Evolutionary conservation across 2,329 filamentous ascomycete species (phyloP).

Genomic region (Venturia effusa): DNA sequence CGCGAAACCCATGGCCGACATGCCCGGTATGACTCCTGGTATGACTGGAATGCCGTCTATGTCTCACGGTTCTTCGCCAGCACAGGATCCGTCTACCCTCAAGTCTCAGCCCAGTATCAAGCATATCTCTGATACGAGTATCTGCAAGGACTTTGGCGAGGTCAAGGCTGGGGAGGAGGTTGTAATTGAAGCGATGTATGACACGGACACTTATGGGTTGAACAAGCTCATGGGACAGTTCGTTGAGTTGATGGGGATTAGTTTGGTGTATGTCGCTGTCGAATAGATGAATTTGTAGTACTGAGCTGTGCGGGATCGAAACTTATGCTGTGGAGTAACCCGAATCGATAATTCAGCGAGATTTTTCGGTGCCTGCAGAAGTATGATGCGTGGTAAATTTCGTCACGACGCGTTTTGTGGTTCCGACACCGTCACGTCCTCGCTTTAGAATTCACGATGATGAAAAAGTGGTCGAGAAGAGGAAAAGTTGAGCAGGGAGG

Average conservation of each 20-base stretch:
- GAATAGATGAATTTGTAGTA: neutral
- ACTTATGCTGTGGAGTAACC: too few species aligned
- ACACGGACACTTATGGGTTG: neutral
- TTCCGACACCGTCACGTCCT: too few species aligned
- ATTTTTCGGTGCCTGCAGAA: too few species aligned
- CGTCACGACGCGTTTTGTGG: too few species aligned
- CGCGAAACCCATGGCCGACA: neutral
- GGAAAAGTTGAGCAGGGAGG: too few species aligned
- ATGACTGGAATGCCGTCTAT: neutral
- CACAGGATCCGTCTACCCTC: neutral
- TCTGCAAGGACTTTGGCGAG: neutral
- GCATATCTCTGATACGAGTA: conserved; percentile 3
- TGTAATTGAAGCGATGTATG: neutral
- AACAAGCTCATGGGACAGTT: conserved; percentile 5
- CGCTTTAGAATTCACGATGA: too few species aligned
- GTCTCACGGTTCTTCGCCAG: neutral
- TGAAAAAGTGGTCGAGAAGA: too few species aligned
- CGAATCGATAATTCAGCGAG: too few species aligned
- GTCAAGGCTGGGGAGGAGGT: neutral
- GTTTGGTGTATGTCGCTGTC: neutral
- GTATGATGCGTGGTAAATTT: too few species aligned
- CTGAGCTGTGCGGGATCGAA: neutral
- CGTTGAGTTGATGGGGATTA: conserved; percentile 7
- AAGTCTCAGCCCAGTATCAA: neutral
- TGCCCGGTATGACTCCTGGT: neutral